These are phyloP conservation scores for Venturia effusa DNA, from an alignment of 2,329 filamentous ascomycete genomes.

Conservation along the genomic window DNA sequence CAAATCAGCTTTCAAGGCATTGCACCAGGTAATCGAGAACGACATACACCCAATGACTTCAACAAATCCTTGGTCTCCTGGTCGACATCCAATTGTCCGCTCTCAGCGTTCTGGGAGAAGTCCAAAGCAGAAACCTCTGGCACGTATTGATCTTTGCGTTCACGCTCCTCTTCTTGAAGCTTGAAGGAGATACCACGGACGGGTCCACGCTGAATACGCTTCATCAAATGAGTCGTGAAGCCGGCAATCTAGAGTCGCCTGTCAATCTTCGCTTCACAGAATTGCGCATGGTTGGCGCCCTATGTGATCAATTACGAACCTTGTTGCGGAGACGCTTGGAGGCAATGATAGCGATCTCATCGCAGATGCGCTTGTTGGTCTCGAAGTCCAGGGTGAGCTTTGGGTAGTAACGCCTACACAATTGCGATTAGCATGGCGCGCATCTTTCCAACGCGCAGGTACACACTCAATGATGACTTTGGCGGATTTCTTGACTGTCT, in stretches of 20 bases:
- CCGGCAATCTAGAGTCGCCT: slow-evolving; percentile 65
- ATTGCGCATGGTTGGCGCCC: background rate
- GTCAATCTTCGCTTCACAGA: background rate
- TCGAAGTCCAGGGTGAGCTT: slow-evolving; percentile 99
- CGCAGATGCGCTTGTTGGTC: slow-evolving; percentile 99
- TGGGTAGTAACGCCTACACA: slow-evolving; percentile 46
- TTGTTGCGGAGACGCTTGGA: slow-evolving; percentile 99
- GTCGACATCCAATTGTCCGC: slow-evolving; percentile 88
- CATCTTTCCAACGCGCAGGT: slow-evolving; percentile 38
- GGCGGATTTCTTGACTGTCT: slow-evolving; percentile 74
- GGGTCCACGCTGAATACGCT: slow-evolving; percentile 98
- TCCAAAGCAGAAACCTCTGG: slow-evolving; percentile 97
- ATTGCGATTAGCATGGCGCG: background rate
- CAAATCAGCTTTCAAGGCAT: slow-evolving; percentile 2
- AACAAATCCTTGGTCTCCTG: slow-evolving; percentile 97
- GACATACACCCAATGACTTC: slow-evolving; percentile 95
- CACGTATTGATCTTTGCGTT: slow-evolving; percentile 99
- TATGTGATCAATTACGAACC: slow-evolving; percentile 40
- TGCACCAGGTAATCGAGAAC: background rate
- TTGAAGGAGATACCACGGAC: slow-evolving; percentile 99
- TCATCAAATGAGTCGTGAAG: slow-evolving; percentile 93
- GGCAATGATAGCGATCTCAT: slow-evolving; percentile 99
- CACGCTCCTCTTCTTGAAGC: slow-evolving; percentile 99
- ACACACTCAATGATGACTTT: slow-evolving; percentile 96
- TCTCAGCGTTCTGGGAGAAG: slow-evolving; percentile 90